Evolutionary conservation across 225 moss, liverwort and hornwort genomes (phyloP).

Genomic region (Pleurozium schreberi): DNA sequence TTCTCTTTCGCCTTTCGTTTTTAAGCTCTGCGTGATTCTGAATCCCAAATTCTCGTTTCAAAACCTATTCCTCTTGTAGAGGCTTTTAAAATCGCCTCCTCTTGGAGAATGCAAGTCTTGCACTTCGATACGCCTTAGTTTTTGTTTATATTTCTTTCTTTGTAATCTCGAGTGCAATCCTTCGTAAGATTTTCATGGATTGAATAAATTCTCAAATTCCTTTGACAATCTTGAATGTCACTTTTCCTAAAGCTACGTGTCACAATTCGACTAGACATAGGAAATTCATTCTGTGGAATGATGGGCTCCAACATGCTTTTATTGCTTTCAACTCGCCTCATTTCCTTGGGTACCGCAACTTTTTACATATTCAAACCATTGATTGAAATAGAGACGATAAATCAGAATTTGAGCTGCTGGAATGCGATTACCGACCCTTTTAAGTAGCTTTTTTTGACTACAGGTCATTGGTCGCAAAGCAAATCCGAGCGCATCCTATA

Average conservation of each 20-base stretch:
- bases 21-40: not conserved
- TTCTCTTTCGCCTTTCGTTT: not conserved
- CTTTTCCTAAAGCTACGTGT: not conserved
- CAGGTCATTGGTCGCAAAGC: slow-evolving; percentile 62
- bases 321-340: not conserved
- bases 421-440: not conserved
- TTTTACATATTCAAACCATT: not conserved
- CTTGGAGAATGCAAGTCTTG: not conserved
- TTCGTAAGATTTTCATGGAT: not conserved
- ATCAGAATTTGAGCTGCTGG: not conserved
- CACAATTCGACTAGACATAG: not conserved
- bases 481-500: slow-evolving; percentile 38
- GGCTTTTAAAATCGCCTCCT: not conserved
- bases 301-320: not conserved
- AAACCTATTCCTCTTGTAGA: not conserved
- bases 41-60: not conserved
- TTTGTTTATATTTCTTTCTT: not conserved
- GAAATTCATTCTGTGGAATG: not conserved
- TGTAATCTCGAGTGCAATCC: not conserved
- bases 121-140: not conserved
- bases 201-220: not conserved
- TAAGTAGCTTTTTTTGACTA: not conserved
- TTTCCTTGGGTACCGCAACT: not conserved
- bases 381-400: not conserved
- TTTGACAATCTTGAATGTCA: not conserved